Evolutionary conservation across 1,284 basidiomycete genomes (phyloP).

Genomic region (Fomitopsis palustris): DNA sequence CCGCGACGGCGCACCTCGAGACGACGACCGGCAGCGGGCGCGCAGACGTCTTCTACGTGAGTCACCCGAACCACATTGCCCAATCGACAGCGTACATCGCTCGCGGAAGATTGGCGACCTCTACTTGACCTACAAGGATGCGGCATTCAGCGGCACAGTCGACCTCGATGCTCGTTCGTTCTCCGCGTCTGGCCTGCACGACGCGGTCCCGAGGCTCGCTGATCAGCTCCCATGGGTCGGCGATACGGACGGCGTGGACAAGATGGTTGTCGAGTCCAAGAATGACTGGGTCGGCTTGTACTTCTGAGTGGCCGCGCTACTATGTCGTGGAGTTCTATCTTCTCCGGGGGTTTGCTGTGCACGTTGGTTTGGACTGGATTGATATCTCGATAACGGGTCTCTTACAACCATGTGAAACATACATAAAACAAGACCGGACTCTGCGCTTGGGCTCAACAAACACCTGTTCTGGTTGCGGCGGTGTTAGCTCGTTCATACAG

Average conservation of each 20-base stretch:
- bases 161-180: slow-evolving; percentile 42
- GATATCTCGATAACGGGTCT: too few relatives aligned
- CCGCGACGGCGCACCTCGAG: slow-evolving; percentile 34
- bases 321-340: too few relatives aligned
- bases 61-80: slow-evolving; percentile 37
- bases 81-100: slow-evolving; percentile 44
- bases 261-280: slow-evolving; percentile 36
- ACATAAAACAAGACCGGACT: too few relatives aligned
- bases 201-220: slow-evolving; percentile 19
- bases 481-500: too few relatives aligned
- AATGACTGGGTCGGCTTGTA: slow-evolving; percentile 53
- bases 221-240: slow-evolving; percentile 46
- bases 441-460: too few relatives aligned
- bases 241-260: slow-evolving; percentile 42
- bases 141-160: slow-evolving; percentile 47
- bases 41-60: slow-evolving; percentile 46
- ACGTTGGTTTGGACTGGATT: too few relatives aligned
- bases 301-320: slow-evolving; percentile 25
- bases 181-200: slow-evolving; percentile 34
- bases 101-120: slow-evolving; percentile 47
- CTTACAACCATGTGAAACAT: too few relatives aligned
- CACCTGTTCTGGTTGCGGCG: too few relatives aligned
- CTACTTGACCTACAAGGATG: slow-evolving; percentile 50
- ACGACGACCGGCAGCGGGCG: slow-evolving; percentile 48
- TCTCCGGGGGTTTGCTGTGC: too few relatives aligned